These are phyloP conservation scores for Rhodamnia argentea DNA, from an alignment of 345 rosid genomes.

Conservation along the genomic window DNA sequence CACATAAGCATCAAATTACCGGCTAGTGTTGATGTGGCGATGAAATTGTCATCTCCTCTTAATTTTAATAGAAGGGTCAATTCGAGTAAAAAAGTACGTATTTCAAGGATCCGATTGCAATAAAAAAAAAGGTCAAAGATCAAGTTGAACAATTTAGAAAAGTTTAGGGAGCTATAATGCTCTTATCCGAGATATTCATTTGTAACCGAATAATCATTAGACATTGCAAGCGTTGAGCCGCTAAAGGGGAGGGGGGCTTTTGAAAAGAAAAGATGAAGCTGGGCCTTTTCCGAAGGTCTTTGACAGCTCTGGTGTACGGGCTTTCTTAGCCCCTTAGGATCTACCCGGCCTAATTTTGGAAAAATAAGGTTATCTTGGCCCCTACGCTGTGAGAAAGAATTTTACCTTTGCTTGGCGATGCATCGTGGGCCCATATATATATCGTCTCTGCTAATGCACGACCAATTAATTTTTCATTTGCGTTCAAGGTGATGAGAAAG, in stretches of 20 bases:
- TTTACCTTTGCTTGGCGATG: neutral
- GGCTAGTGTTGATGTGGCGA: neutral
- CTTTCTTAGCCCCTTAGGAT: neutral
- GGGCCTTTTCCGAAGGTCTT: neutral
- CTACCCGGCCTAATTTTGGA: neutral
- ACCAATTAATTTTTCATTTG: no score
- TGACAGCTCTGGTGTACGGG: neutral
- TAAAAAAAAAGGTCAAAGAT: neutral
- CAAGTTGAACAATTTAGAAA: neutral
- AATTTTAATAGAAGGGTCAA: neutral
- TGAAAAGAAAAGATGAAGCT: neutral
- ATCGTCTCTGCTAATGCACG: no score
- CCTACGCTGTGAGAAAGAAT: neutral
- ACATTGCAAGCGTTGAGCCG: neutral
- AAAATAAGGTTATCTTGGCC: neutral
- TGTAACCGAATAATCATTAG: neutral
- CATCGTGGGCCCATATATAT: no score
- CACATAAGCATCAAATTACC: neutral
- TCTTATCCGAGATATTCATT: neutral
- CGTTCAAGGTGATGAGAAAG: no score
- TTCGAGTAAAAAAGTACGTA: neutral
- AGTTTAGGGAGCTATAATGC: neutral
- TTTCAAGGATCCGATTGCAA: neutral
- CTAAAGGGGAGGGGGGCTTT: neutral
- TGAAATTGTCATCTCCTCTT: neutral